Conservation (phyloP, 257 asterid genomes). For the Sherardia arvensis region DNA sequence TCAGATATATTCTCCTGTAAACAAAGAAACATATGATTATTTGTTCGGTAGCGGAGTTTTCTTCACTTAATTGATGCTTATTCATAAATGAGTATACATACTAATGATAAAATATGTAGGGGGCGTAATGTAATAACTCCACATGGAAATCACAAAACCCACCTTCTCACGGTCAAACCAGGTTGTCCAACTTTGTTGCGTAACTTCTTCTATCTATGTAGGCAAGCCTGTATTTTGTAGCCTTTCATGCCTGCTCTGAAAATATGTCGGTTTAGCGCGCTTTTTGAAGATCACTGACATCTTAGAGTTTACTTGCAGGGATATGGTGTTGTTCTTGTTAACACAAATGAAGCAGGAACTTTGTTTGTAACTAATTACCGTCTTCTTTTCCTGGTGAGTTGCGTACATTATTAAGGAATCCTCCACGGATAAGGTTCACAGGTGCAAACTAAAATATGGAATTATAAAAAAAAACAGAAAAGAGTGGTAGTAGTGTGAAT, state of each 20-base stretch:
- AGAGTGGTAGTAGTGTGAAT: neutral
- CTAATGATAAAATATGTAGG: neutral
- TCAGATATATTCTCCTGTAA: too few relatives aligned
- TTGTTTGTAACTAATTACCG: slow-evolving; percentile 86
- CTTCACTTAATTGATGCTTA: too few relatives aligned
- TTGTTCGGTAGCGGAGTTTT: too few relatives aligned
- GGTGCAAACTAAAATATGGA: neutral
- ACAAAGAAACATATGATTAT: neutral
- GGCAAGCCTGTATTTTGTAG: neutral
- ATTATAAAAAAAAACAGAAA: neutral
- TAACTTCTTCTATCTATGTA: neutral
- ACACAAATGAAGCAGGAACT: slow-evolving; percentile 87
- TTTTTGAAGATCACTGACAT: slow-evolving; percentile 21
- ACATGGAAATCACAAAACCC: neutral
- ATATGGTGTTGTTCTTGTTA: slow-evolving; percentile 86
- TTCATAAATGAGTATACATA: neutral
- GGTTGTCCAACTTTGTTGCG: neutral
- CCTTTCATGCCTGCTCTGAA: neutral
- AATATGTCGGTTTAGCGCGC: neutral
- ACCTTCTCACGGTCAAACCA: too few relatives aligned
- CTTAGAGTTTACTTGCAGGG: slow-evolving; percentile 45
- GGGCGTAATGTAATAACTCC: neutral
- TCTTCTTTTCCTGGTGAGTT: slow-evolving; percentile 83
- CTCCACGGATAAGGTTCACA: neutral
- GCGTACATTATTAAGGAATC: neutral